These are phyloP conservation scores for Macrolepiota albuminosa DNA, from an alignment of 768 basidiomycete species.

Conservation along the genomic window DNA sequence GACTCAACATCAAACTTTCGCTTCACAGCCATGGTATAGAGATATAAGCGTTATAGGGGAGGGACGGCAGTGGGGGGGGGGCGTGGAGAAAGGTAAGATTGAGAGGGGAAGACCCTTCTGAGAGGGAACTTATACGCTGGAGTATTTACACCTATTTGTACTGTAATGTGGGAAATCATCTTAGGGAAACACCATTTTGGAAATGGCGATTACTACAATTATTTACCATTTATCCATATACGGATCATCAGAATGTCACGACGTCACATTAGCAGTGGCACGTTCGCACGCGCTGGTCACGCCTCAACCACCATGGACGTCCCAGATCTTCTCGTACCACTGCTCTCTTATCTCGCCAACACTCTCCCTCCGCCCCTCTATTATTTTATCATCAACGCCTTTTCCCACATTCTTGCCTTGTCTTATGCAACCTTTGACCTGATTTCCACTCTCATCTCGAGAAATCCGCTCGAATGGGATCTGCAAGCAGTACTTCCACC, in stretches of 20 bases:
- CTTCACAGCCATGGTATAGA: slow-evolving; percentile 60
- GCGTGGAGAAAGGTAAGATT: slow-evolving; percentile 14
- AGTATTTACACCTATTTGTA: slow-evolving; percentile 21
- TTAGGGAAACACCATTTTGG: slow-evolving; percentile 3
- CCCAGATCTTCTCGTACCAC: slow-evolving; percentile 46
- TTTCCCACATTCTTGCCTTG: slow-evolving; percentile 51
- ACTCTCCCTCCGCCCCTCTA: slow-evolving; percentile 54
- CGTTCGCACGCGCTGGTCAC: not conserved
- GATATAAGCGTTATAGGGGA: slow-evolving; percentile 8
- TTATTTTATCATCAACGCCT: slow-evolving; percentile 40
- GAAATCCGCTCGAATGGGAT: slow-evolving; percentile 59
- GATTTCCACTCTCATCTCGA: slow-evolving; percentile 40
- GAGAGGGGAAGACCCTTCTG: slow-evolving; percentile 6
- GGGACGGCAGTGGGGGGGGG: slow-evolving; percentile 8
- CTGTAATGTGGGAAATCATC: slow-evolving; percentile 4
- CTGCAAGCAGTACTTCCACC: slow-evolving; percentile 67
- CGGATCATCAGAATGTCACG: not conserved
- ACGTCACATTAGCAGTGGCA: not conserved
- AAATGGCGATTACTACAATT: not conserved
- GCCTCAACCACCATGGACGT: slow-evolving; percentile 25
- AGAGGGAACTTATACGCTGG: slow-evolving; percentile 25
- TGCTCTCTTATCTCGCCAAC: slow-evolving; percentile 51
- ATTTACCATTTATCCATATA: not conserved
- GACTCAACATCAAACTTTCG: slow-evolving; percentile 65
- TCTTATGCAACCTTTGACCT: slow-evolving; percentile 45